Conservation (phyloP, 768 basidiomycete species). For the Suillus weaverae region DNA sequence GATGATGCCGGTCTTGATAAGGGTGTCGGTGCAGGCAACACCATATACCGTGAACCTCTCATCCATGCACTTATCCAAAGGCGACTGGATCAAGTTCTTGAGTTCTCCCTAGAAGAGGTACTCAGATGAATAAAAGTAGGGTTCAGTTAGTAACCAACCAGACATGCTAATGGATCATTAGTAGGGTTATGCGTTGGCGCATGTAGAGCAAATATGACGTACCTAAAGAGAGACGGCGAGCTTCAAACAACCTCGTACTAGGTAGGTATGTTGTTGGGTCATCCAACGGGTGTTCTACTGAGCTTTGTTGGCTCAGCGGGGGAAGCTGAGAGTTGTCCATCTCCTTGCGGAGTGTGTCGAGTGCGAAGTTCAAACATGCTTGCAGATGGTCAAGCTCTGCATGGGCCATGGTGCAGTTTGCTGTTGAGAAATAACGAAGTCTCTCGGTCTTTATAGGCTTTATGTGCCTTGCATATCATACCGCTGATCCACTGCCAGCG, state of each 20-base stretch:
- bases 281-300: slow-evolving; percentile 6
- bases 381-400: slow-evolving; percentile 2
- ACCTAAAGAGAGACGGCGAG: slow-evolving; percentile 7
- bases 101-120: slow-evolving; percentile 6
- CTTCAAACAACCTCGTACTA: not conserved
- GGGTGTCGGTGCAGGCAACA: not conserved
- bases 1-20: not conserved
- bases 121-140: not conserved
- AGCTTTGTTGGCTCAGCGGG: not conserved
- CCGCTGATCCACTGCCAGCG: not conserved
- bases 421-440: not conserved
- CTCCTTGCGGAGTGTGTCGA: slow-evolving; percentile 1
- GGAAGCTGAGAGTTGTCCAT: not conserved
- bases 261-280: not conserved
- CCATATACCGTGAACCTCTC: slow-evolving; percentile 16
- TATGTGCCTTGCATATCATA: not conserved
- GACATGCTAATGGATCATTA: not conserved
- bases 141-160: not conserved
- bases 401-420: not conserved
- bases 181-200: no score
- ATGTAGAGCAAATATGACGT: not conserved
- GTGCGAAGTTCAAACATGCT: slow-evolving; percentile 1
- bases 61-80: slow-evolving; percentile 5
- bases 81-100: slow-evolving; percentile 4
- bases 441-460: not conserved